These are phyloP conservation scores for Colletotrichum sp. DNA, from an alignment of 2,329 filamentous ascomycete species.

Conservation along the genomic window DNA sequence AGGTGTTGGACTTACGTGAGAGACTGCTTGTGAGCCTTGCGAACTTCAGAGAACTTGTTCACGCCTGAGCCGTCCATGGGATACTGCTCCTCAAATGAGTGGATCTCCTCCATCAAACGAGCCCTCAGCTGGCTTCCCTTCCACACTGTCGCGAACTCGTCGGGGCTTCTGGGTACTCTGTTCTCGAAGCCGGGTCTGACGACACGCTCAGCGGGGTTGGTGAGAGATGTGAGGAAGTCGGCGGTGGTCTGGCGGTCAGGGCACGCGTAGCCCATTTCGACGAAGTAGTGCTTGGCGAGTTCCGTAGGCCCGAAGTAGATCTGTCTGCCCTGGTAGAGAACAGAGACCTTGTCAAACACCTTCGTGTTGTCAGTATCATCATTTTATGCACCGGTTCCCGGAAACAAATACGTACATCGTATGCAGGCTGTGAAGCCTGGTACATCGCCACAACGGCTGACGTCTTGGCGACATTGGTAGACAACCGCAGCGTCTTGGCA, in stretches of 20 bases:
- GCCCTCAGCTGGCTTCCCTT: constrained; percentile 23
- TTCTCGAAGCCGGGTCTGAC: constrained; percentile 37
- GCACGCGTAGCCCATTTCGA: constrained; percentile 60
- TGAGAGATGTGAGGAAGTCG: constrained; percentile 70
- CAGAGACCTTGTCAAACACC: constrained; percentile 70
- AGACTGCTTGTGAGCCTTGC: constrained; percentile 49
- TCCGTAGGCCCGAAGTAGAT: constrained; percentile 48
- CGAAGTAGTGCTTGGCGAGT: constrained; percentile 29
- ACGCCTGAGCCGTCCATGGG: not conserved
- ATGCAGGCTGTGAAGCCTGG: constrained; percentile 55
- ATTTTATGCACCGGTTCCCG: too few species aligned
- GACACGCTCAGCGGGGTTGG: constrained; percentile 39
- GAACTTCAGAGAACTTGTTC: not conserved
- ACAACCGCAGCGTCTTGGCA: constrained; percentile 60
- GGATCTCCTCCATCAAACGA: not conserved
- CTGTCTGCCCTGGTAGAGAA: constrained; percentile 72
- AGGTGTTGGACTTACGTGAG: constrained; percentile 40
- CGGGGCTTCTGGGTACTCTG: constrained; percentile 38
- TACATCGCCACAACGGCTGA: constrained; percentile 67
- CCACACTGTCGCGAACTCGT: constrained; percentile 43
- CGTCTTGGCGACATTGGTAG: constrained; percentile 60
- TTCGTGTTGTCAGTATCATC: too few species aligned
- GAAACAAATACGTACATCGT: constrained; percentile 57
- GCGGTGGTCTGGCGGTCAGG: constrained; percentile 64
- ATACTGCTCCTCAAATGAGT: constrained; percentile 1